Conservation (phyloP, 805 yeast species). For the Maudiozyma turicensis region DNA sequence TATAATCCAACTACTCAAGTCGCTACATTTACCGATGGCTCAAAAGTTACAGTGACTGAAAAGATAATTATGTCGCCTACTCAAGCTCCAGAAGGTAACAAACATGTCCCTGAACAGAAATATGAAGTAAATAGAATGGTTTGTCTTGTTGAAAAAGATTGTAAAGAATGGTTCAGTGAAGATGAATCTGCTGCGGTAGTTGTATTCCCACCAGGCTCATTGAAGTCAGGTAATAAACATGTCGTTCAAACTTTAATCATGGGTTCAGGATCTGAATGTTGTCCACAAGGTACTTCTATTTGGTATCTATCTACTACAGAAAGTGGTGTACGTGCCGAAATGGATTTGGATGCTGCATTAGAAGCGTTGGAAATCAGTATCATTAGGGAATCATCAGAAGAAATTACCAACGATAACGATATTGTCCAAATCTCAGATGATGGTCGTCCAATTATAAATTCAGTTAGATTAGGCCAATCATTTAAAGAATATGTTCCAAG, state of each 20-base stretch:
- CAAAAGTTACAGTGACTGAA: constrained; percentile 65
- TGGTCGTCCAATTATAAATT: constrained; percentile 64
- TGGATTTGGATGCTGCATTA: constrained; percentile 73
- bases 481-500: constrained; percentile 77
- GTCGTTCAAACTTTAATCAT: constrained; percentile 83
- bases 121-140: constrained; percentile 64
- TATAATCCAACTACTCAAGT: constrained; percentile 58
- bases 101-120: constrained; percentile 36
- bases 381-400: constrained; percentile 61
- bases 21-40: constrained; percentile 69
- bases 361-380: constrained; percentile 71
- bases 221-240: constrained; percentile 52
- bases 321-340: constrained; percentile 56
- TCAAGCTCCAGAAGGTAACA: constrained; percentile 39
- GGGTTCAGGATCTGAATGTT: constrained; percentile 80
- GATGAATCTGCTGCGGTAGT: constrained; percentile 79
- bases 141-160: constrained; percentile 75
- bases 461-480: constrained; percentile 78
- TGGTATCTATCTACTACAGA: constrained; percentile 86
- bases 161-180: constrained; percentile 86
- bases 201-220: constrained; percentile 82
- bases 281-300: constrained; percentile 76
- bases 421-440: constrained; percentile 44
- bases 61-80: constrained; percentile 71
- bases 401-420: constrained; percentile 47